Conservation (phyloP, 257 asterid species). For the Dorcoceras hygrometricum region DNA sequence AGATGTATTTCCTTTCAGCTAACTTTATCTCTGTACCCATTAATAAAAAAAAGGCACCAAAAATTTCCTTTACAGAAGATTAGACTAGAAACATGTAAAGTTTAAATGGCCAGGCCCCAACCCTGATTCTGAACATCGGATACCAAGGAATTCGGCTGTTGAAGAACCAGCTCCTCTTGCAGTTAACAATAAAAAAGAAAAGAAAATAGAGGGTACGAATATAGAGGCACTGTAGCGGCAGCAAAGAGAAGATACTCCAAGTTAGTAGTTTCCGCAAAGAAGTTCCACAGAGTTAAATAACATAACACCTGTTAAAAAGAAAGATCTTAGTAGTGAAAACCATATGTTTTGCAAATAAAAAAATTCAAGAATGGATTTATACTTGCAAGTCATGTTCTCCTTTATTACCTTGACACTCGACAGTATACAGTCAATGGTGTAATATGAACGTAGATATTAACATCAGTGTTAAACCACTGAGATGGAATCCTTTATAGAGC, state of each 20-base stretch:
- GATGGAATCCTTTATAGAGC: slow-evolving; percentile 21
- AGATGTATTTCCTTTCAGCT: too few relatives aligned
- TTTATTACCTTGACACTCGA: background rate
- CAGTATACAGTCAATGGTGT: too few relatives aligned
- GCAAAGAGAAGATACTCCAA: slow-evolving; percentile 17
- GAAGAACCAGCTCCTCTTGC: background rate
- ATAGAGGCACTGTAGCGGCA: background rate
- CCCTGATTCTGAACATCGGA: background rate
- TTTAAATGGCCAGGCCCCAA: background rate
- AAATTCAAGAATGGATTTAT: background rate
- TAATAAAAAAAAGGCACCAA: too few relatives aligned
- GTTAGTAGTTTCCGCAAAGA: too few relatives aligned
- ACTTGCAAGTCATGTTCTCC: background rate
- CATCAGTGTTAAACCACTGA: background rate
- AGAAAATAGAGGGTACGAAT: background rate
- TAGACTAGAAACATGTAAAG: too few relatives aligned
- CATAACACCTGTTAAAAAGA: background rate
- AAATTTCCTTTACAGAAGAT: background rate
- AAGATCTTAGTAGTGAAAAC: background rate
- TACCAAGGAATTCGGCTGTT: background rate
- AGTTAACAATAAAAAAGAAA: background rate
- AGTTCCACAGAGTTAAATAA: background rate
- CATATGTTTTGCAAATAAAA: background rate
- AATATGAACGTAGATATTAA: background rate
- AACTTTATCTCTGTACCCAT: too few relatives aligned